Base-by-base conservation (phyloP, 2,329 filamentous ascomycete species). In the Fusarium clavum region DNA sequence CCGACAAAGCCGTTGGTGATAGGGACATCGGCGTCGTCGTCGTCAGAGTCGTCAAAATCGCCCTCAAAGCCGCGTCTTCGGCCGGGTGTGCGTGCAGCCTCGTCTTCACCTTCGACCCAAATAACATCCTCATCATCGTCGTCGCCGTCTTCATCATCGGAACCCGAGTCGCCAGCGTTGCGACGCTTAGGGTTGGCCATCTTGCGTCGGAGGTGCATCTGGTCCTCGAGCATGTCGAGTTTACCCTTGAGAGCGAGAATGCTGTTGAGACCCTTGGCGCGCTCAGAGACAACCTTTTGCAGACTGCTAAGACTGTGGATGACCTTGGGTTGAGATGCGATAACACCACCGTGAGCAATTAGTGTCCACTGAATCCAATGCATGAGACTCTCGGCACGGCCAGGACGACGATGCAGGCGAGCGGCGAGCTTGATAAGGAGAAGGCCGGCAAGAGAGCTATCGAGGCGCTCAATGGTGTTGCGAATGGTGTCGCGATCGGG, bases 341-440 rank as follows among this genome's bases (percentile, higher is more conserved):
- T 85, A 56, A 94, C 94, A 70, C 95, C 96, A 71, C 96, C 96
- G 77, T 99, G 96, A 3, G 93, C 91, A 34, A 98, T 90, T 57
- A 98, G 88, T 2, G 94, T 95, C 93, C 94, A 97, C 81, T 98
- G 94, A 45, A 98, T 92, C 94, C 96, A 99, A 18, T 92, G 89
- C 87, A 98, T 94, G 32, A 99, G 88, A 77, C 91, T 93, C 54
- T 94, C 94, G 16, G 96, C 95, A 57, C 96, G 89, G 6, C 95
- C 96, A 2, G 96, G 96, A 46, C 94, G 90, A 71, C 92, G 89
- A 81, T 97, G 91, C 78, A 99, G 88, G 63, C 94, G 88, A 73
- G 97, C 92, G 11, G 96, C 93, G 54, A 99, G 87, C 79, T 93
- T 94, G 76, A 90, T 90, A 61, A 99, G 88, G 12, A 99, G 87